Base-by-base conservation (phyloP, 2,329 filamentous ascomycete genomes). In the Orbilia javanica region DNA sequence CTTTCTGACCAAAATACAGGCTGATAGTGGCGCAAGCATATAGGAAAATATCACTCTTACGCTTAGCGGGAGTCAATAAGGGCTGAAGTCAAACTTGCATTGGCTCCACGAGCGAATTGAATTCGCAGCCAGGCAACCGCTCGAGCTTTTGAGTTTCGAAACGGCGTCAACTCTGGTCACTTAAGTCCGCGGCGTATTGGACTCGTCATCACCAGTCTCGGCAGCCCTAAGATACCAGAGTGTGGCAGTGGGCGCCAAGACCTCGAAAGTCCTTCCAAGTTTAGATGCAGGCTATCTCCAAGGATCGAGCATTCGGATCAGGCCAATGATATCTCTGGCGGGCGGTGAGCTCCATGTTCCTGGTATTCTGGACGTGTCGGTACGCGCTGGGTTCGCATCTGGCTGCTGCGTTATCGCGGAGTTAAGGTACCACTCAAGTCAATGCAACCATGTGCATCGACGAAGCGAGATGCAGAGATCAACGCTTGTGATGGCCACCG, bases 21-120 rank as follows among this genome's bases (percentile, higher is more conserved):
- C 15, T 42, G 53, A 60, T 60, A 55, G 53, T 60, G 53, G 55
- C 55, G 55, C 55, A 60, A 60, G 52, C 52, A 53, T 31, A 53
- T 31, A 7, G 5, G n/a, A n/a, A 31, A 53, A 31, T 4, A 11
- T 22, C 5, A 15, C 10, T 22, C 1, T 36, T 22, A 53, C 4
- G 13, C 7, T n/a, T 31, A 18, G 13, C 27, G 22, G 22, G n/a
- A 11, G 27, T 13, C 50, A 11, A 52, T 22, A 29, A 31, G 50
- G 22, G 15, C 52, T 31, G 50, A 29, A 31, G 18, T 31, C 25
- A 15, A 53, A 13, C 2, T 53, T 53, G 50, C 25, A 18, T 53
- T 53, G 50, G 18, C 18, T 6, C 46, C 29, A 7, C 5, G 15
- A 53, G 29, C 27, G 25, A 22, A 57, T 57, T 36, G 52, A 34